Evolutionary conservation across 805 yeast genomes (phyloP), one percentile per base, ranked within the genome.

Genomic region (Lachancea thermotolerans): DNA sequence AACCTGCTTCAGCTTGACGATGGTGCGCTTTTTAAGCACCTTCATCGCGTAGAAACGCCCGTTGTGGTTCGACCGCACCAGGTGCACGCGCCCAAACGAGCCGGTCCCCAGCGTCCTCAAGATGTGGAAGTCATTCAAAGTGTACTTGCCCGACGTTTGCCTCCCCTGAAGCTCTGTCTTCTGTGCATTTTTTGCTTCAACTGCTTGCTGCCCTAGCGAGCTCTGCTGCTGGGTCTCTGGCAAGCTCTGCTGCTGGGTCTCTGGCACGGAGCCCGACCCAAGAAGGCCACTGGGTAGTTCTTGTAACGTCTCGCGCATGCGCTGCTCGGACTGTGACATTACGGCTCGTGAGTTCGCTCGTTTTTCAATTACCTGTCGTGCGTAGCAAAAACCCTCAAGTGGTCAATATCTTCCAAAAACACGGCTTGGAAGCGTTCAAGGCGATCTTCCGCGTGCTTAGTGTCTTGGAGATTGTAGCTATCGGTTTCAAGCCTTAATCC

Each of bases 21-120:
- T 91, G 59, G 87, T 89, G 12, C 81, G 81, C 65, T 90, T 90
- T 60, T 86, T 83, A 54, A 90, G 75, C 21, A 85, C 95, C 62
- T 90, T 90, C 68, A 90, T 81, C n/a, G 97, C 97, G 60, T 90
- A 90, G 64, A 77, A 90, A 35, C 96, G 75, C 18, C 93, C 89
- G 66, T 90, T 90, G 67, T 90, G 96, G 30, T 85, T 85, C 3
- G 90, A 81, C 35, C 93, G 72, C 4, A 87, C 95, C 46, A 90
- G 69, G 66, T 90, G 97, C 37, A 90, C 97, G 49, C 97, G 74
- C 18, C 97, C 97, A 69, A 90, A 90, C 2, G 96, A 89, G 1
- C 97, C 97, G 0, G 97, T 90, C 1, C 97, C 97, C 47, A 90
- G 71, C 6, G 97, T 90, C 53, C 96, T 75, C 73, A 85, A 74